Percentiles rank a stretch among this genome's conserved stretches.
phyloP scores from a whole-genome alignment of 306 rosid species.

The Quercus bicolor region DNA sequence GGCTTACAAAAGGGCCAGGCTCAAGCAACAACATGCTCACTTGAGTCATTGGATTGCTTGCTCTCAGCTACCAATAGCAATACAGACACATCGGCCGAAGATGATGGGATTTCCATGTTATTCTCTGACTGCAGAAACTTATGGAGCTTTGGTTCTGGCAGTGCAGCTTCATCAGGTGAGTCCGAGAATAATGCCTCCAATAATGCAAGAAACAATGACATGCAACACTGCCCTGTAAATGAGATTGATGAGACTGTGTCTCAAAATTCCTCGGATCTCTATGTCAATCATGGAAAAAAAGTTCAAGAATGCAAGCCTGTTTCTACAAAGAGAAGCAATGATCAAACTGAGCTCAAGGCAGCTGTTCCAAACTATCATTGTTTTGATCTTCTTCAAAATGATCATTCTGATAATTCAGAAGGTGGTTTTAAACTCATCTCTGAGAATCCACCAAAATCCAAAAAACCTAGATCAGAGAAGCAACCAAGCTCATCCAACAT shows the following conservation, averaged over 20 bases:
- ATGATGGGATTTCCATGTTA: conserved; percentile 54
- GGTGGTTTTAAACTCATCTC: conserved; percentile 46
- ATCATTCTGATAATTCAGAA: conserved; percentile 29
- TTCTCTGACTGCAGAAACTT: conserved; percentile 48
- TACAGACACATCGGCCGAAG: conserved; percentile 36
- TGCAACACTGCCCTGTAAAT: conserved; percentile 13
- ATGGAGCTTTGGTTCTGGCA: conserved; percentile 47
- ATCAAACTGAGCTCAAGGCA: conserved; percentile 22
- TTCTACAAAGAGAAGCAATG: conserved; percentile 44
- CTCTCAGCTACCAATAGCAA: conserved; percentile 49
- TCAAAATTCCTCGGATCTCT: conserved; percentile 36
- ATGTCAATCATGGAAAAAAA: conserved; percentile 15
- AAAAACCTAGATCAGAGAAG: conserved; percentile 62
- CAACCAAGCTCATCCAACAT: conserved; percentile 58
- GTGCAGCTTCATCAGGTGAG: conserved; percentile 52
- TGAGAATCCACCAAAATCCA: conserved; percentile 44
- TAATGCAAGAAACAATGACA: conserved; percentile 22
- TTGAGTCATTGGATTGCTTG: conserved; percentile 52
- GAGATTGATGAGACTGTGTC: conserved; percentile 39
- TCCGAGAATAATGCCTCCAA: conserved; percentile 40
- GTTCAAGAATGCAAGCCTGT: conserved; percentile 22
- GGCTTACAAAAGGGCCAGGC: conserved; percentile 22
- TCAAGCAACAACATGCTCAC: conserved; percentile 25
- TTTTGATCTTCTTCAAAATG: conserved; percentile 37
- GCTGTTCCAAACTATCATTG: conserved; percentile 16